Conservation (phyloP, 345 rosid genomes). For the Heritiera fomes region DNA sequence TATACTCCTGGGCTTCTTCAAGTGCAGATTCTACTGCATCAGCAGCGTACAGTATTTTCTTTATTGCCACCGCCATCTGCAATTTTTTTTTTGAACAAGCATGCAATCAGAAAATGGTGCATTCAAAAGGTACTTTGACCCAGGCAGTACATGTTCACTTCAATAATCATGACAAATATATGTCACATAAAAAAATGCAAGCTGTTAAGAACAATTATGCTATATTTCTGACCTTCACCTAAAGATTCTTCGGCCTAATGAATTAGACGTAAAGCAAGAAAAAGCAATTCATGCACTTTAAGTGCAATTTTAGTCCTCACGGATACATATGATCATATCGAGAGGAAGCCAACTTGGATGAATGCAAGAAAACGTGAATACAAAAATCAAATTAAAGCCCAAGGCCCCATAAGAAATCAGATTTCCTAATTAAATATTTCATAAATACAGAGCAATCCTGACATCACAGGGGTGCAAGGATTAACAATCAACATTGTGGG, state of each 20-base stretch:
- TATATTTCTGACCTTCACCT: background rate
- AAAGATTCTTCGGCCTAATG: background rate
- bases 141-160: background rate
- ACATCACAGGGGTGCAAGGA: background rate
- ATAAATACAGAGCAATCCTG: background rate
- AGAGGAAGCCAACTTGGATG: background rate
- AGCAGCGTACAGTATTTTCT: slow-evolving; percentile 85
- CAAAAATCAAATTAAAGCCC: background rate
- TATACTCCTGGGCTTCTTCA: slow-evolving; percentile 79
- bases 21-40: slow-evolving; percentile 78
- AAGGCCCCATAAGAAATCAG: background rate
- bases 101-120: background rate
- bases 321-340: background rate
- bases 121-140: background rate
- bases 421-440: background rate
- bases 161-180: background rate
- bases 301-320: background rate
- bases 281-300: background rate
- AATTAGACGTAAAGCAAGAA: background rate
- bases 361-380: background rate
- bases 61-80: slow-evolving; percentile 80
- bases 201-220: background rate
- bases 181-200: background rate
- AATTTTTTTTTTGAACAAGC: background rate
- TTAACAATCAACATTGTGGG: background rate